A percentile compares a stretch with the other conserved stretches of the same genome.
Evolutionary conservation across 2,329 filamentous ascomycete species (phyloP).

Genomic region (Neodidymelliopsis sp.): DNA sequence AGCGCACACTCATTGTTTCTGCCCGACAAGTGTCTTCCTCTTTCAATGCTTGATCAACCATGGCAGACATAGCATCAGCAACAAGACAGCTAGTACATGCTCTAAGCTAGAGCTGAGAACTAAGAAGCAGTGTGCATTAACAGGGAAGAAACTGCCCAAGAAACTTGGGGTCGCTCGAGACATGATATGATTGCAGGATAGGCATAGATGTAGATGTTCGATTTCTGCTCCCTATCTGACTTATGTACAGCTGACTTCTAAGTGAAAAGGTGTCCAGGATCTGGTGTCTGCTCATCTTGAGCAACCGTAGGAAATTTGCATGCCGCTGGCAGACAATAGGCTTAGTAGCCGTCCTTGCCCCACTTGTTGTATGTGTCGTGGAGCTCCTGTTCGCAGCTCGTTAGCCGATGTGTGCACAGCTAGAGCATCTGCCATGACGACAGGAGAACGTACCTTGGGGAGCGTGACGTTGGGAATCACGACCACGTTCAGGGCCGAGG

Average conservation of each 20-base stretch:
- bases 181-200: not conserved
- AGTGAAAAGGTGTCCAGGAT: slow-evolving; percentile 13
- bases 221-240: slow-evolving; percentile 16
- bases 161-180: no score
- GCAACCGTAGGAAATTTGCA: slow-evolving; percentile 14
- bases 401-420: slow-evolving; percentile 13
- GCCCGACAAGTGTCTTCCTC: no score
- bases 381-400: slow-evolving; percentile 66
- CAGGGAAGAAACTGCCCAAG: no score
- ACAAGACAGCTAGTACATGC: no score
- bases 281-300: slow-evolving; percentile 19
- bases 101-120: no score
- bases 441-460: slow-evolving; percentile 65
- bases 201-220: slow-evolving; percentile 10
- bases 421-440: not conserved
- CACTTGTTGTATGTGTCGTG: slow-evolving; percentile 99
- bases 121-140: no score
- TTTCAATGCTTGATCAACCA: no score
- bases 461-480: slow-evolving; percentile 93
- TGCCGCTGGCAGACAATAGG: not conserved
- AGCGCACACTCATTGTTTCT: no score
- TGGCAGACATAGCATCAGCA: no score
- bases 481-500: slow-evolving; percentile 93
- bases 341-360: slow-evolving; percentile 89
- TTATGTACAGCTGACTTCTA: slow-evolving; percentile 31